Base-by-base conservation (phyloP, 805 yeast species). In the Huiozyma sinensis region DNA sequence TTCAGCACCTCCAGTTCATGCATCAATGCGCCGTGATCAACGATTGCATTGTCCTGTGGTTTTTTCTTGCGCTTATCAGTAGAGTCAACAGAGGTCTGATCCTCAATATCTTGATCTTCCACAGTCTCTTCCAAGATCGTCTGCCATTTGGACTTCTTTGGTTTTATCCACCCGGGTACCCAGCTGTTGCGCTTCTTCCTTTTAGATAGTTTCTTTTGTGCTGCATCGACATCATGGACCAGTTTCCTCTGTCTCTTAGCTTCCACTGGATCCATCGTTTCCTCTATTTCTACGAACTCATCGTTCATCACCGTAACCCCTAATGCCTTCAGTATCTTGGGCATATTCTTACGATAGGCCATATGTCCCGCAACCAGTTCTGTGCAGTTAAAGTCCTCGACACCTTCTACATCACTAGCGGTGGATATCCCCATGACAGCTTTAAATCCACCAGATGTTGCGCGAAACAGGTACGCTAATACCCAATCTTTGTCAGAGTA, bases 261-360 rank as follows among this genome's bases (percentile, higher is more conserved):
- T 54, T 81, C 79, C 52, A 86, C 95, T 2, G 95, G 86, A 61
- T 90, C 95, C 0, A 96, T 94, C 6, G 56, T 54, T 57, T 90
- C 97, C 60, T 89, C 97, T 52, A 92, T 89, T 63, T 92, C 98
- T 13, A 84, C 81, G 58, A 92, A 92, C 60, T 89, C 95, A 47
- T 92, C 98, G 49, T 82, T 77, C 36, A 88, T 60, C 5, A 92
- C 87, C 44, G 84, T 82, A 79, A 94, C 83, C 4, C 84, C 89
- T 36, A 85, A 54, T 41, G 67, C 64, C 49, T 75, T 73, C 50
- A 92, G 60, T 38, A 92, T 70, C 53, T 77, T 77, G 1, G 99
- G 99, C 75, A 92, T 87, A 9, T 87, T 88, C 49, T 82, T 82
- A 67, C 98, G 82, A 65, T 92, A 92, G n/a, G 83, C 87, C 96